Conservation (phyloP, 345 rosid genomes). For the Schrenkiella parvula region DNA sequence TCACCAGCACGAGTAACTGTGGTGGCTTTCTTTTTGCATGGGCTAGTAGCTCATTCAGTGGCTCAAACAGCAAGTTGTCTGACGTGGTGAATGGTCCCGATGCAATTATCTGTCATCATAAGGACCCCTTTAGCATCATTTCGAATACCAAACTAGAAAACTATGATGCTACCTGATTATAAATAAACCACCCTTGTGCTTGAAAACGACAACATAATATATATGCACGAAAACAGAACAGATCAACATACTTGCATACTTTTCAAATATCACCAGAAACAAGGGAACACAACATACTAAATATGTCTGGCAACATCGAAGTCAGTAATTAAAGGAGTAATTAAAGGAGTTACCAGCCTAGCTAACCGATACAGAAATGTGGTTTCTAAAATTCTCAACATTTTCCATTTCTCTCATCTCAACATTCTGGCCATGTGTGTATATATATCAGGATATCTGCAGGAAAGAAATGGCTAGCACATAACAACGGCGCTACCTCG, state of each 20-base stretch:
- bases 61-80: conserved; percentile 85
- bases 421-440: neutral
- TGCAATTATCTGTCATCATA: conserved; percentile 62
- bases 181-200: neutral
- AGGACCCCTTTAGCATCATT: neutral
- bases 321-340: neutral
- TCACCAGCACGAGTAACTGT: conserved; percentile 77
- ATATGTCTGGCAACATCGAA: neutral
- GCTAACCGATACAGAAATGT: neutral
- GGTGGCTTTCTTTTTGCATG: conserved; percentile 80
- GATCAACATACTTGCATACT: neutral
- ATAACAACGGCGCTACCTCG: neutral
- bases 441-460: neutral
- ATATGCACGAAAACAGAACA: neutral
- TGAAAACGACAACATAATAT: neutral
- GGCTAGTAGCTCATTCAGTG: conserved; percentile 73
- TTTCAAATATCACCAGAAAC: neutral
- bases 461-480: neutral
- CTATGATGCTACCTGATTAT: neutral
- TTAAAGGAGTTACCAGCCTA: neutral
- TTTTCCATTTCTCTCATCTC: neutral
- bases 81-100: conserved; percentile 87
- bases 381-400: neutral
- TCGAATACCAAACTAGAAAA: neutral
- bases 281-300: neutral